These are phyloP conservation scores for Mycena albidolilacea DNA, from an alignment of 768 basidiomycete species.

Conservation along the genomic window DNA sequence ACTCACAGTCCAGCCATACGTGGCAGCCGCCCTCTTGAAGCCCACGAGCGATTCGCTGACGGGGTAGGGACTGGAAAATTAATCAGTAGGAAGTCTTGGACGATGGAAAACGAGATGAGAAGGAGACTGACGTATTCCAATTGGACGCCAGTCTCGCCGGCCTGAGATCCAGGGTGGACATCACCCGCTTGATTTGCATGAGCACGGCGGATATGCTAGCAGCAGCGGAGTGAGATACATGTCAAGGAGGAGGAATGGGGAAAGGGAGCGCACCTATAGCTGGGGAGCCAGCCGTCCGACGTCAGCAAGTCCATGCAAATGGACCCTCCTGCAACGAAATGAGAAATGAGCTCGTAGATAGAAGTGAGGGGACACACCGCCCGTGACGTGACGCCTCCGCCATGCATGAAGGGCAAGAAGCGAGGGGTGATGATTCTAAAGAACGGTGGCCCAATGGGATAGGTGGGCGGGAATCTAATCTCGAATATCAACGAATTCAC, in stretches of 20 bases:
- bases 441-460: conserved; percentile 81
- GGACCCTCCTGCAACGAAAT: conserved; percentile 65
- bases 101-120: neutral
- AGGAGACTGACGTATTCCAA: conserved; percentile 61
- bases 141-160: conserved; percentile 70
- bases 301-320: conserved; percentile 85
- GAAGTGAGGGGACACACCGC: conserved; percentile 53
- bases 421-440: conserved; percentile 69
- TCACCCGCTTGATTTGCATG: conserved; percentile 72
- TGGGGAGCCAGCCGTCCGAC: conserved; percentile 78
- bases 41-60: conserved; percentile 74
- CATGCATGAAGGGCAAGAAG: conserved; percentile 72
- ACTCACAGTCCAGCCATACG: conserved; percentile 70
- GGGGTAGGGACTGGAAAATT: conserved; percentile 57
- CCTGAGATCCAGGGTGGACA: conserved; percentile 75
- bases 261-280: conserved; percentile 63
- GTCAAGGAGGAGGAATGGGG: neutral
- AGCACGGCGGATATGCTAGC: conserved; percentile 52
- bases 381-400: conserved; percentile 83
- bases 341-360: conserved; percentile 9
- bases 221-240: neutral
- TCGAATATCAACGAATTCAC: conserved; percentile 81
- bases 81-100: conserved; percentile 2
- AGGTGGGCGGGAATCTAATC: conserved; percentile 76
- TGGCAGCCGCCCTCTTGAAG: conserved; percentile 73